phyloP scores from a whole-genome alignment of 2,329 filamentous ascomycete genomes.

The Alternaria postmessia region DNA sequence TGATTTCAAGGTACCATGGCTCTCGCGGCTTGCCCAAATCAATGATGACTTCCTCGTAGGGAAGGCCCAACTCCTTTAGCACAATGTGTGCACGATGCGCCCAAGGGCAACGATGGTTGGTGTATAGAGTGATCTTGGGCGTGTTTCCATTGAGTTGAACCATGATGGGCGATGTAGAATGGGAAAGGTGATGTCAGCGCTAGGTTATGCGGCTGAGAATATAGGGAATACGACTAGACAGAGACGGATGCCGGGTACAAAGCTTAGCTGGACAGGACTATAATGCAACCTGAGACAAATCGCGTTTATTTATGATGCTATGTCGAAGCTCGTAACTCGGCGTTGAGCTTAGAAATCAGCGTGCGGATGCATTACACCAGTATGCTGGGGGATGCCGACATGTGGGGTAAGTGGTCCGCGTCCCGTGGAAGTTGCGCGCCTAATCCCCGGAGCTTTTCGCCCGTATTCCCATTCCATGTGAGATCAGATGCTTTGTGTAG shows the following conservation, averaged over 20 bases:
- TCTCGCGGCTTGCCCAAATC: constrained; percentile 74
- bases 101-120: constrained; percentile 73
- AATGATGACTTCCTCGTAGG: constrained; percentile 75
- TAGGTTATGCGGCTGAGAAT: not conserved
- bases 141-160: constrained; percentile 34
- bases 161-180: constrained; percentile 20
- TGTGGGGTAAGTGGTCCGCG: constrained; percentile 24
- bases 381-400: constrained; percentile 9
- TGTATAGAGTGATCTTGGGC: constrained; percentile 72
- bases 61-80: constrained; percentile 70
- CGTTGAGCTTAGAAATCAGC: constrained; percentile 38
- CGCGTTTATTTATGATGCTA: not conserved
- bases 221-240: not conserved
- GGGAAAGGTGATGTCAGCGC: not conserved
- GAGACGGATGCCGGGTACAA: not conserved
- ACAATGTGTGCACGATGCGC: constrained; percentile 80
- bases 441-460: constrained; percentile 14
- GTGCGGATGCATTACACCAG: constrained; percentile 27
- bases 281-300: not conserved
- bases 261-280: not conserved
- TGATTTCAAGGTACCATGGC: constrained; percentile 77
- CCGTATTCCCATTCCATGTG: constrained; percentile 3
- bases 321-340: constrained; percentile 4
- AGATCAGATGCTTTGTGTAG: not conserved
- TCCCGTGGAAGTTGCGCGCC: constrained; percentile 1